These are phyloP conservation scores for Chrysoporthe puriensis DNA, from an alignment of 2,329 filamentous ascomycete genomes.

Conservation along the genomic window DNA sequence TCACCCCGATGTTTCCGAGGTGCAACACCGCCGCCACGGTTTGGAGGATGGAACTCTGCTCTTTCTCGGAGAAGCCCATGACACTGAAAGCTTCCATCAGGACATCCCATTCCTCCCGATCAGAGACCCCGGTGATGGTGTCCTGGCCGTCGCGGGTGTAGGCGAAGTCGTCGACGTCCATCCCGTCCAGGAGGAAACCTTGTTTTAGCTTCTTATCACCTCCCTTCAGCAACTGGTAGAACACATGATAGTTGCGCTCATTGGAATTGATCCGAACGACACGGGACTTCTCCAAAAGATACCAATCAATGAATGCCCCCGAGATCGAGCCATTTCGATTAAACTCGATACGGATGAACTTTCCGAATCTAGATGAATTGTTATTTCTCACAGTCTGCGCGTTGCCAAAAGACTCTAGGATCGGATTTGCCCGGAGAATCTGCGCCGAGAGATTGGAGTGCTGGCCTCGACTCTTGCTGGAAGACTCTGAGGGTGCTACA, in stretches of 20 bases:
- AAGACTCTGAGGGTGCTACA: slow-evolving; percentile 82
- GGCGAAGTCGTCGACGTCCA: slow-evolving; percentile 83
- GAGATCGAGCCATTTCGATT: slow-evolving; percentile 85
- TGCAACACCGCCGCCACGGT: slow-evolving; percentile 92
- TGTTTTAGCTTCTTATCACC: slow-evolving; percentile 74
- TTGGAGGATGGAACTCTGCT: slow-evolving; percentile 80
- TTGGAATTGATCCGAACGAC: slow-evolving; percentile 86
- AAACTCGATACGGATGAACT: slow-evolving; percentile 98
- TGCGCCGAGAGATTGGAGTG: slow-evolving; percentile 92
- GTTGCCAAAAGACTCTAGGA: slow-evolving; percentile 96
- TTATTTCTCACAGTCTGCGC: slow-evolving; percentile 97
- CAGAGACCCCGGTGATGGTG: slow-evolving; percentile 86
- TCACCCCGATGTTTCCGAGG: slow-evolving; percentile 86
- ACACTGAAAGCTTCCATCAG: slow-evolving; percentile 91
- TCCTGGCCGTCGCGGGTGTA: slow-evolving; percentile 94
- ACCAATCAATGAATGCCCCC: slow-evolving; percentile 98
- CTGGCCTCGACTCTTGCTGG: slow-evolving; percentile 61
- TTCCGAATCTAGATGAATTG: slow-evolving; percentile 97
- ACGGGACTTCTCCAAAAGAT: slow-evolving; percentile 95
- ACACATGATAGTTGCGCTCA: slow-evolving; percentile 96
- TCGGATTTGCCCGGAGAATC: slow-evolving; percentile 93
- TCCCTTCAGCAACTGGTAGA: slow-evolving; percentile 92
- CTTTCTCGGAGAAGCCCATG: slow-evolving; percentile 88
- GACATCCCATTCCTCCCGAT: slow-evolving; percentile 85
- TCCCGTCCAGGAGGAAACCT: slow-evolving; percentile 73